A percentile compares a stretch with the other conserved stretches of the same genome.
Evolutionary conservation across 2,329 filamentous ascomycete species (phyloP).

Genomic region (Lizonia empirigonia): DNA sequence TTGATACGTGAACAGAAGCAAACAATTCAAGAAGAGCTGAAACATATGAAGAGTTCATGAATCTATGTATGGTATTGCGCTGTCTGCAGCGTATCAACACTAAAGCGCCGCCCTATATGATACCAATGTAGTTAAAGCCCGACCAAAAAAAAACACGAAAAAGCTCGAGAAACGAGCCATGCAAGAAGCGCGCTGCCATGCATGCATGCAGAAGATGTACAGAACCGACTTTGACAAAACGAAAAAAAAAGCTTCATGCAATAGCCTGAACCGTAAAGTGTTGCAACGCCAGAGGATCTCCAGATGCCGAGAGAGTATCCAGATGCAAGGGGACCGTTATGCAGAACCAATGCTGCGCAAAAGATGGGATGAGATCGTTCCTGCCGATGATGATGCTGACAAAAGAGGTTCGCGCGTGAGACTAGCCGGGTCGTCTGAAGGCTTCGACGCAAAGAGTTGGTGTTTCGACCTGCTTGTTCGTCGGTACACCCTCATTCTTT

Average conservation of each 20-base stretch:
- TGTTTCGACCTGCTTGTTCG: slow-evolving; percentile 71
- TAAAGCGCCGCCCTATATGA: slow-evolving; percentile 10
- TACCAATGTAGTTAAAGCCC: slow-evolving; percentile 5
- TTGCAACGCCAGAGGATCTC: slow-evolving; percentile 11
- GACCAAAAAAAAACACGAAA: background rate
- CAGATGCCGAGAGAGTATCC: slow-evolving; percentile 11
- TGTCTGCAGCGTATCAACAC: slow-evolving; percentile 14
- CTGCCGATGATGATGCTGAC: slow-evolving; percentile 23
- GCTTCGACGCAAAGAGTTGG: slow-evolving; percentile 69
- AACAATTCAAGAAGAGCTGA: background rate
- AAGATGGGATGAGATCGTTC: slow-evolving; percentile 25
- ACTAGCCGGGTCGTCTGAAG: slow-evolving; percentile 56
- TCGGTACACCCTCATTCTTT: slow-evolving; percentile 72
- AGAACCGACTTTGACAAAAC: slow-evolving; percentile 14
- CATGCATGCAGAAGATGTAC: slow-evolving; percentile 24
- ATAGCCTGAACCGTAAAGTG: slow-evolving; percentile 2
- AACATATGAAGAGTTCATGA: slow-evolving; percentile 8
- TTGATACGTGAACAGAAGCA: too few relatives aligned
- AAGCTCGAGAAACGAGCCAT: slow-evolving; percentile 16
- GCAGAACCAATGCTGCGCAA: slow-evolving; percentile 11
- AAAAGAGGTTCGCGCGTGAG: background rate
- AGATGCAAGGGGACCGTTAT: slow-evolving; percentile 20
- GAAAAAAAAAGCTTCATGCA: too few relatives aligned
- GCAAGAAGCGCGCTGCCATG: slow-evolving; percentile 37
- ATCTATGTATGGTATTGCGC: slow-evolving; percentile 16